Conservation (phyloP, 495 filamentous ascomycete species). For the Recurvomyces mirabilis region DNA sequence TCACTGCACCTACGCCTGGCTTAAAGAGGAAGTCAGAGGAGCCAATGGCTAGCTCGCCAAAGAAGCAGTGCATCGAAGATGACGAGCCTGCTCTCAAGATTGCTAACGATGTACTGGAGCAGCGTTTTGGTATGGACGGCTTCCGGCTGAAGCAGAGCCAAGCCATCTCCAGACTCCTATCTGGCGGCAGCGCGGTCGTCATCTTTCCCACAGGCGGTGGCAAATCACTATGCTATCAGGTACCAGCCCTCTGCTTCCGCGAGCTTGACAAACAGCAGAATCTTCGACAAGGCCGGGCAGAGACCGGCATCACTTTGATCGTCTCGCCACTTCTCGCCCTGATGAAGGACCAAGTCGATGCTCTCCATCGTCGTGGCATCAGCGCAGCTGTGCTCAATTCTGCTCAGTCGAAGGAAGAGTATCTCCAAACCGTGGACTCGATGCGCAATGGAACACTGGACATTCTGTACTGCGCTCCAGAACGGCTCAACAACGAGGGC, state of each 20-base stretch:
- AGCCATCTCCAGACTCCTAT: constrained; percentile 39
- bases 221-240: constrained; percentile 91
- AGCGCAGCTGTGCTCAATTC: constrained; percentile 65
- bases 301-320: constrained; percentile 71
- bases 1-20: neutral
- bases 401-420: constrained; percentile 47
- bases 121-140: neutral
- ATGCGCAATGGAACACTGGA: constrained; percentile 51
- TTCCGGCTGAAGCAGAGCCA: constrained; percentile 71
- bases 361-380: constrained; percentile 61
- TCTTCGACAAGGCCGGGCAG: constrained; percentile 14
- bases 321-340: constrained; percentile 87
- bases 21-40: constrained; percentile 2
- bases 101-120: constrained; percentile 1
- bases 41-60: neutral
- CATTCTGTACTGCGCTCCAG: constrained; percentile 86
- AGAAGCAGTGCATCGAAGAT: neutral
- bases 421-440: constrained; percentile 45
- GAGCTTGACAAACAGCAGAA: constrained; percentile 50
- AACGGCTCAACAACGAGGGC: constrained; percentile 77
- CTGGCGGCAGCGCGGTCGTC: constrained; percentile 39
- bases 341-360: constrained; percentile 89
- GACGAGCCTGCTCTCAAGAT: neutral
- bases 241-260: constrained; percentile 72
- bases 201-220: constrained; percentile 67